Base-by-base conservation (phyloP, 345 rosid species). In the Euclidium syriacum region DNA sequence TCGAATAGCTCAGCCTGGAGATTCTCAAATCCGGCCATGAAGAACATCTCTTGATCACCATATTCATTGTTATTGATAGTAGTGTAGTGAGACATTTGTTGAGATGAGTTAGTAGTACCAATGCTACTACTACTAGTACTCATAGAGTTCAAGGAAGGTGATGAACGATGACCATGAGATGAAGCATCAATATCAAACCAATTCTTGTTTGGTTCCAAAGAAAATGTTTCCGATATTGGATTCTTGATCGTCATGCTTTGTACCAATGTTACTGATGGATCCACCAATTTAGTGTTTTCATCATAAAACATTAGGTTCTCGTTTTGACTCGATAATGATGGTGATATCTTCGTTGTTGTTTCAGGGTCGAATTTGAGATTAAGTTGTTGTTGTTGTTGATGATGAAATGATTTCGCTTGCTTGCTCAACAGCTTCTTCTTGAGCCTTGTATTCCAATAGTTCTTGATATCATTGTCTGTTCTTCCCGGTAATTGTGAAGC, bases 401-500 rank as follows among this genome's bases (percentile, higher is more conserved):
- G 73, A 23, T 68, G 68, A 53, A 44, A 36, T 43, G 50, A 15
- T 12, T 70, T 61, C 19, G n/a, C 74, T 36, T 70, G 68, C 57
- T 53, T 62, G 27, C 56, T 61, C 14, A 53, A 25, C 29, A 62
- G 50, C 42, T 70, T 70, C 74, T 70, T 70, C 49, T 70, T 62
- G 7, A 70, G 63, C 33, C 35, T 62, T 9, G 68, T 62, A 51
- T 70, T 70, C 74, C 74, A 70, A 26, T 70, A 70, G 74, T 62
- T 70, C 29, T 70, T 70, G 7, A 70, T 70, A 54, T 70, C 68
- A 22, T 70, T 70, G 26, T 70, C 74, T 26, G 74, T 70, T 70
- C 74, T 70, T 62, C 74, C 74, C 1, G 74, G 74, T 62, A 70
- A 53, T 36, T 70, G 74, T 26, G 74, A 70, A 35, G 74, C 74